Evolutionary conservation across 2,329 filamentous ascomycete genomes (phyloP).

Genomic region (Amesomyces nigricolor): DNA sequence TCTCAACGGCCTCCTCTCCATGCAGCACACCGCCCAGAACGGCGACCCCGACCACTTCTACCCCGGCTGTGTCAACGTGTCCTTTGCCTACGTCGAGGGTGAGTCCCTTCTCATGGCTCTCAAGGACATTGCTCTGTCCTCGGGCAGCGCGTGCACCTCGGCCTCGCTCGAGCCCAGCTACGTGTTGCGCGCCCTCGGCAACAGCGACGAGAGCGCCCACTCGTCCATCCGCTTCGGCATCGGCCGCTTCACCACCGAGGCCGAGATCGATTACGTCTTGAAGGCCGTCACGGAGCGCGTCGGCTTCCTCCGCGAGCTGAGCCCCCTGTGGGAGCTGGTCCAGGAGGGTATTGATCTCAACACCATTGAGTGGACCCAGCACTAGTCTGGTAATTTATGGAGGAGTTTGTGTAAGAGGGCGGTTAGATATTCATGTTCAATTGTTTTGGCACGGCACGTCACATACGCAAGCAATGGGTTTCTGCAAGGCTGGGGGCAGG

Average conservation of each 20-base stretch:
- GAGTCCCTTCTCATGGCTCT: constrained; percentile 97
- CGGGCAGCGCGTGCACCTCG: constrained; percentile 93
- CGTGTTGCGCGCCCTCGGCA: constrained; percentile 87
- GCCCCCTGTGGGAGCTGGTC: constrained; percentile 93
- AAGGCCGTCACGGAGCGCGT: constrained; percentile 90
- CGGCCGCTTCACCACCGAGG: constrained; percentile 90
- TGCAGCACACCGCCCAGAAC: constrained; percentile 92
- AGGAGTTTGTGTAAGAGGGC: background rate
- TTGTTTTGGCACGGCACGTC: background rate
- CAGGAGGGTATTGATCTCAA: constrained; percentile 94
- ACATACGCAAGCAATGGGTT: background rate
- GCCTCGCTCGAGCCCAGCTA: constrained; percentile 96
- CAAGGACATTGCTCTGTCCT: constrained; percentile 96
- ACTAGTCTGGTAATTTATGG: constrained; percentile 47
- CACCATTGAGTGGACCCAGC: constrained; percentile 97
- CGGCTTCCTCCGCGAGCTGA: constrained; percentile 87
- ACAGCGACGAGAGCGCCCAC: constrained; percentile 95
- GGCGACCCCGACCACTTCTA: constrained; percentile 81
- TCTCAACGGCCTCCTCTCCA: constrained; percentile 70
- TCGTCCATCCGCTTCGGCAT: constrained; percentile 98
- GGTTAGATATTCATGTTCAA: background rate
- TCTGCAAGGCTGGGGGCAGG: background rate
- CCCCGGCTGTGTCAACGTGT: constrained; percentile 95
- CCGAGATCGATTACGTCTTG: constrained; percentile 94
- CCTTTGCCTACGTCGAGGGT: constrained; percentile 96